Conservation (phyloP, 2,329 filamentous ascomycete genomes). For the Hirsutella minnesotensis region DNA sequence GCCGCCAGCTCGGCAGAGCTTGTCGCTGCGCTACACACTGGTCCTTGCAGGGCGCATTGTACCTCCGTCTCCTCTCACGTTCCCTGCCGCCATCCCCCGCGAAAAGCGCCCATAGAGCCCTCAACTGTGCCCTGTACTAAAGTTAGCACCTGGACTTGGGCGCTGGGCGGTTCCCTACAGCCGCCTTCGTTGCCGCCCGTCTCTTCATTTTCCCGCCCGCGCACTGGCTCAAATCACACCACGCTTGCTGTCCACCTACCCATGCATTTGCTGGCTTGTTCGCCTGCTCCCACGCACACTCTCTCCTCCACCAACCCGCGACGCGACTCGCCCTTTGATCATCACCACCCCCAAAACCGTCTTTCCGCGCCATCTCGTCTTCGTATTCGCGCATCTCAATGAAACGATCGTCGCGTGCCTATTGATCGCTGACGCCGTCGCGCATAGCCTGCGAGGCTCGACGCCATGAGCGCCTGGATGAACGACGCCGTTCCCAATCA, state of each 20-base stretch:
- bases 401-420: constrained; percentile 25
- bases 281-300: constrained; percentile 1
- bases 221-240: too few species aligned
- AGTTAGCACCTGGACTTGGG: too few species aligned
- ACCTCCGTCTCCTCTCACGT: too few species aligned
- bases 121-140: too few species aligned
- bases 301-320: constrained; percentile 28
- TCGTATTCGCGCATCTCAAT: constrained; percentile 24
- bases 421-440: constrained; percentile 33
- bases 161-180: too few species aligned
- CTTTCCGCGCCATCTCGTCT: constrained; percentile 34
- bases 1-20: too few species aligned
- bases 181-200: too few species aligned
- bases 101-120: too few species aligned
- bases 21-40: too few species aligned
- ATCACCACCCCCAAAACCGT: constrained; percentile 28
- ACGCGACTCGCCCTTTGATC: constrained; percentile 26
- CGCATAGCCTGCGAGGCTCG: constrained; percentile 31
- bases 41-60: too few species aligned
- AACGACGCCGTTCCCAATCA: constrained; percentile 59
- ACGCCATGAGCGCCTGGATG: constrained; percentile 62
- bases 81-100: too few species aligned
- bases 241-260: constrained; percentile 10
- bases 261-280: constrained; percentile 5
- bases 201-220: too few species aligned